Conservation (phyloP, 352 stramenopile species). For the Salisapilia sapeloensis region DNA sequence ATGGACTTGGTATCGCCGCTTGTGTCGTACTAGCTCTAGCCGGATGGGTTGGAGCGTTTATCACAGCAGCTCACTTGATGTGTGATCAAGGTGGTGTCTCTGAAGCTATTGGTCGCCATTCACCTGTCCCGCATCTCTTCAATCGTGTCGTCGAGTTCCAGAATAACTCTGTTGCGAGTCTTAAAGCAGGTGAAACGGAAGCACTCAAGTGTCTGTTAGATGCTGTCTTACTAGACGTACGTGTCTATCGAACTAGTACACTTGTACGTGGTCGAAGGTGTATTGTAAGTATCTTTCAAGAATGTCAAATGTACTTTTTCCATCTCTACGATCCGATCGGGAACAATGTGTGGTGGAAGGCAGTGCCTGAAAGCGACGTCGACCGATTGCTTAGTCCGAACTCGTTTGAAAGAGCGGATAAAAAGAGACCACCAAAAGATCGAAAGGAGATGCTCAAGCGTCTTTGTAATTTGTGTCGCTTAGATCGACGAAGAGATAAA, state of each 20-base stretch:
- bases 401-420: conserved; percentile 19
- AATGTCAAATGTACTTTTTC: conserved; percentile 50
- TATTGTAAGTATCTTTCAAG: conserved; percentile 50
- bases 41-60: conserved; percentile 28
- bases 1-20: conserved; percentile 9
- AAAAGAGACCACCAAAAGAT: conserved; percentile 23
- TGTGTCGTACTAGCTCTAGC: conserved; percentile 26
- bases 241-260: conserved; percentile 37
- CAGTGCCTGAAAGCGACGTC: conserved; percentile 33
- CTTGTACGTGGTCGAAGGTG: conserved; percentile 21
- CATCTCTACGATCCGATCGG: conserved; percentile 40
- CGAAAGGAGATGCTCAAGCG: conserved; percentile 41
- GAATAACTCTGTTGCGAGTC: conserved; percentile 8
- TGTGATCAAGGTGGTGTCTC: conserved; percentile 21
- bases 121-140: conserved; percentile 39
- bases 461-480: too few species aligned
- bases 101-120: conserved; percentile 23
- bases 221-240: conserved; percentile 35
- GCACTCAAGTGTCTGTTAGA: conserved; percentile 39
- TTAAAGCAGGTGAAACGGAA: conserved; percentile 5
- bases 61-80: conserved; percentile 19
- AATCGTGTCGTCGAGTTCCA: conserved; percentile 34
- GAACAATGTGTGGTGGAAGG: conserved; percentile 27
- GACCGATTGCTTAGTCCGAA: conserved; percentile 45
- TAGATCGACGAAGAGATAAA: too few species aligned